phyloP scores from a whole-genome alignment of 306 rosid genomes.

The Leucaena leucocephala region DNA sequence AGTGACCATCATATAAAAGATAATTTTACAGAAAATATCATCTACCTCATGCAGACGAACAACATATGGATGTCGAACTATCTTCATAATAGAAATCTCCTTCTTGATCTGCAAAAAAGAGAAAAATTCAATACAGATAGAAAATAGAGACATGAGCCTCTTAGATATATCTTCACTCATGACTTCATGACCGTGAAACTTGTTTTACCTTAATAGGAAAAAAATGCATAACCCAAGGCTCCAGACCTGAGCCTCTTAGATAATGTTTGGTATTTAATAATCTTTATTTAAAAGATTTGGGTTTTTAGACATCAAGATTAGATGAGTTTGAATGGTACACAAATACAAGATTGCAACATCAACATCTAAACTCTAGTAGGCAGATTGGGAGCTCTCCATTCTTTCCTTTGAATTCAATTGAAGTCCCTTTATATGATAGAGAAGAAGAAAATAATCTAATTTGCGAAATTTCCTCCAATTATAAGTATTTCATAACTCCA shows the following conservation, averaged over 20 bases:
- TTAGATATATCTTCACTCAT: neutral
- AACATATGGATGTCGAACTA: constrained; percentile 84
- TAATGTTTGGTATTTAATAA: neutral
- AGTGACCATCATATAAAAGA: constrained; percentile 8
- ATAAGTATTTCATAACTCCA: neutral
- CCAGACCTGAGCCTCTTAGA: constrained; percentile 1
- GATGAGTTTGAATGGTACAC: neutral
- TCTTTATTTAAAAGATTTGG: neutral
- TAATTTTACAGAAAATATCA: constrained; percentile 18
- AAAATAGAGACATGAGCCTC: constrained; percentile 27
- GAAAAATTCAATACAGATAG: neutral
- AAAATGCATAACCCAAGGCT: neutral
- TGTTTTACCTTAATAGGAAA: constrained; percentile 15
- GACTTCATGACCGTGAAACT: constrained; percentile 16
- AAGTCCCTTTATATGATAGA: neutral
- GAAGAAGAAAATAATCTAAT: neutral
- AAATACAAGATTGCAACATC: neutral
- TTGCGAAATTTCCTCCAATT: neutral
- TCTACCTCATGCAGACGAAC: constrained; percentile 87
- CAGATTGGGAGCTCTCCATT: neutral
- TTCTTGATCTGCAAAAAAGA: constrained; percentile 70
- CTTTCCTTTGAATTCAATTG: neutral
- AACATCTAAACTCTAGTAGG: neutral
- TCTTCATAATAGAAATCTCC: constrained; percentile 91
- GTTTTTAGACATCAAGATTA: neutral